Percentiles rank a stretch among this genome's conserved stretches.
Evolutionary conservation across 2,329 filamentous ascomycete species (phyloP).

Genomic region (Hymenotorrendiella dingleyae): DNA sequence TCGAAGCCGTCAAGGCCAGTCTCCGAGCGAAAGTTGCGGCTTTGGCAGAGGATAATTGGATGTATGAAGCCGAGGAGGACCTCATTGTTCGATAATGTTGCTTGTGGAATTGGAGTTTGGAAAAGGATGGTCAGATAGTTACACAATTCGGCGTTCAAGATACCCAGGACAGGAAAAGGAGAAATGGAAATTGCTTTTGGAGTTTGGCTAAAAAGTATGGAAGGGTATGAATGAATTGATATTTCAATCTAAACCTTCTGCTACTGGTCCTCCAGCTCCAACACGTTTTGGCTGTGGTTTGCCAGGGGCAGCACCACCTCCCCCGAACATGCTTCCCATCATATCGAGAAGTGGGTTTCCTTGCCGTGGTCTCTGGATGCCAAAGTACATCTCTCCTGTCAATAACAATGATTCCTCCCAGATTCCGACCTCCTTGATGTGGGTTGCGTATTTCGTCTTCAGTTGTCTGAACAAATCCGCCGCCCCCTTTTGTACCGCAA

Average conservation of each 20-base stretch:
- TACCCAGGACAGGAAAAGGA: conserved; percentile 20
- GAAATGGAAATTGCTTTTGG: conserved; percentile 9
- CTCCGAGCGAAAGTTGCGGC: conserved; percentile 66
- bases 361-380: conserved; percentile 80
- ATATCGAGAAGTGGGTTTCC: conserved; percentile 94
- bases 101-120: conserved; percentile 5
- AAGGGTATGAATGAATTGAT: background rate
- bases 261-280: conserved; percentile 40
- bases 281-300: conserved; percentile 33
- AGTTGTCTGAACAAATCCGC: conserved; percentile 76
- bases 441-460: conserved; percentile 69
- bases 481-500: conserved; percentile 74
- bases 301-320: conserved; percentile 51
- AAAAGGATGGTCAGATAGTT: background rate
- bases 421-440: conserved; percentile 68
- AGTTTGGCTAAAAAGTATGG: too few relatives aligned
- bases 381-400: conserved; percentile 96
- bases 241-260: conserved; percentile 54
- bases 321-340: conserved; percentile 93
- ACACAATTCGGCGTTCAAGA: conserved; percentile 15
- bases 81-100: conserved; percentile 13
- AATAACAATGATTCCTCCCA: conserved; percentile 82
- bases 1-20: conserved; percentile 64
- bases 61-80: conserved; percentile 60
- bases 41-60: conserved; percentile 81